Base-by-base conservation (phyloP, 169 alveolate species). In the Plasmodium gonderi region DNA sequence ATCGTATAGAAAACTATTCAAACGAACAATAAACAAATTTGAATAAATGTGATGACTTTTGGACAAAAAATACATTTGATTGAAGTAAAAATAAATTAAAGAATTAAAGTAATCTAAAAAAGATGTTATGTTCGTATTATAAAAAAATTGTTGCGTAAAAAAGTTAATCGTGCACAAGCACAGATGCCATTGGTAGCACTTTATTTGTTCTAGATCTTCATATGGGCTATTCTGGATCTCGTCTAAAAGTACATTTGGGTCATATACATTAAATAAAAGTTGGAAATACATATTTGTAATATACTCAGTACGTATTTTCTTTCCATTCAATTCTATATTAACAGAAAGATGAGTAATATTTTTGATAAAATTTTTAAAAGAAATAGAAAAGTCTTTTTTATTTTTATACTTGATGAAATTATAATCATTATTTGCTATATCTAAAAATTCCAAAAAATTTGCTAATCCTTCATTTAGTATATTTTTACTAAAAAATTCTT, bases 71-170 rank as follows among this genome's bases (percentile, higher is more conserved):
- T 67, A 40, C n/a, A 85, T 40, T 47, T 60, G 85, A 29, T 85
- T 85, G 17, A 85, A 74, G 79, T 85, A 85, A 75, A 85, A 72
- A 29, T 51, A 85, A 42, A 60, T 74, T 23, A 85, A 44, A 5
- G 89, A 74, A 60, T 85, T 85, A 78, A 85, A 85, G 45, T 85
- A 85, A 85, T 85, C 92, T 36, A 85, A 9, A 65, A 51, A 74
- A 17, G 87, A 74, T 31, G 51, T 85, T 12, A 85, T 42, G 29
- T 85, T 74, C 29, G 31, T 85, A 29, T 85, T 85, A 67, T 85
- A 85, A 38, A 85, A 85, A 60, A 85, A 85, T 45, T 85, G 92
- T 67, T 85, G 64, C 47, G 92, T 75, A 67, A 85, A 75, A 54
- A 85, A 75, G 67, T 85, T 51, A 40, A 85, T 33, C 14, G 49